These are phyloP conservation scores for Pseudopyricularia cyperi DNA, from an alignment of 2,329 filamentous ascomycete genomes.

Conservation along the genomic window DNA sequence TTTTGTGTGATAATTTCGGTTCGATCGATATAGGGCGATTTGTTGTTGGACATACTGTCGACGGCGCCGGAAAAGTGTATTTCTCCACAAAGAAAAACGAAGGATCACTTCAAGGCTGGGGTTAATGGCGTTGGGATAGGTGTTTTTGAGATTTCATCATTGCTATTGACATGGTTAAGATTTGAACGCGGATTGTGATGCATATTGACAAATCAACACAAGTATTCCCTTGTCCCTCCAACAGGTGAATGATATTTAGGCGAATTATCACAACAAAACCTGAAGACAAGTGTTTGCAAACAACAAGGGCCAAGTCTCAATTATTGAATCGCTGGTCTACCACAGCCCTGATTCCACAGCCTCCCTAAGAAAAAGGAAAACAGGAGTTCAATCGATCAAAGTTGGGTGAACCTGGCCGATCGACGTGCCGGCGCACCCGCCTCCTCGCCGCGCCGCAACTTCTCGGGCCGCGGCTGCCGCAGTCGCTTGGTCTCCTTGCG, in stretches of 20 bases:
- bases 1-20: background rate
- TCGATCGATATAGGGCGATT: background rate
- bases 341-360: too few species aligned
- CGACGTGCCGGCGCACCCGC: background rate
- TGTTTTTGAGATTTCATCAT: background rate
- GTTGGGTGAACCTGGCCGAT: background rate
- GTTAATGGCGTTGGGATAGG: constrained; percentile 2
- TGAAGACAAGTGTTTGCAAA: too few species aligned
- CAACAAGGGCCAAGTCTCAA: too few species aligned
- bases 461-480: background rate
- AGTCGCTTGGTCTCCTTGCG: background rate
- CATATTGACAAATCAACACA: too few species aligned
- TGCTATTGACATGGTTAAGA: background rate
- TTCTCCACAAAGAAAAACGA: background rate
- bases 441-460: background rate
- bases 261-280: too few species aligned
- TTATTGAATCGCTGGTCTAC: too few species aligned
- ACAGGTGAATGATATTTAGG: too few species aligned
- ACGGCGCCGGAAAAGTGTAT: background rate
- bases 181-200: too few species aligned
- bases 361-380: too few species aligned
- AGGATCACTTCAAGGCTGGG: background rate
- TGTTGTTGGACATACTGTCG: background rate
- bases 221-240: too few species aligned
- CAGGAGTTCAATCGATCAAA: too few species aligned